These are phyloP conservation scores for Tephrocybe sp. DNA, from an alignment of 768 basidiomycete species.

Conservation along the genomic window DNA sequence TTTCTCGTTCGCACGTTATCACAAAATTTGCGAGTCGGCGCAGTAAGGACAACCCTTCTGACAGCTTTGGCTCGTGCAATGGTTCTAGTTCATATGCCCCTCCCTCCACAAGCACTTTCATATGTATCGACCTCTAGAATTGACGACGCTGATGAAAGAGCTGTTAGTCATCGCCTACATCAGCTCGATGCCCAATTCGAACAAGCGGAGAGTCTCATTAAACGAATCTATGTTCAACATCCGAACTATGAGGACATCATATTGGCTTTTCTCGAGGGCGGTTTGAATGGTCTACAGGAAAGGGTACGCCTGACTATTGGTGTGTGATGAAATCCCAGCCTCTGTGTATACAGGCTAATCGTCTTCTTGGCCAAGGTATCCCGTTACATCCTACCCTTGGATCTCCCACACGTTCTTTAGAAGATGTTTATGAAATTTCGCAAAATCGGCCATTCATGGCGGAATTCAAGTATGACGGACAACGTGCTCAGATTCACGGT, in stretches of 20 bases:
- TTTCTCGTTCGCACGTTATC: slow-evolving; percentile 75
- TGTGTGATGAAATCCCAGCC: slow-evolving; percentile 28
- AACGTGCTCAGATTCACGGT: slow-evolving; percentile 80
- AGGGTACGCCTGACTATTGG: slow-evolving; percentile 70
- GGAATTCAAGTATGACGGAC: slow-evolving; percentile 92
- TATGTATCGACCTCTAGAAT: slow-evolving; percentile 29
- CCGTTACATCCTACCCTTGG: slow-evolving; percentile 87
- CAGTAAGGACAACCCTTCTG: slow-evolving; percentile 79
- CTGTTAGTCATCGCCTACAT: slow-evolving; percentile 28
- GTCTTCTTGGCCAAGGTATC: slow-evolving; percentile 43
- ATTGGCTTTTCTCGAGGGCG: slow-evolving; percentile 53
- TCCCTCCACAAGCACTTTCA: slow-evolving; percentile 15
- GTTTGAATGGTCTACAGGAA: slow-evolving; percentile 56
- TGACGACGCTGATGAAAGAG: slow-evolving; percentile 24
- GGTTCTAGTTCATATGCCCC: slow-evolving; percentile 51
- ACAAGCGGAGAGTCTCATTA: slow-evolving; percentile 61
- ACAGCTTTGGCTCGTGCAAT: slow-evolving; percentile 78
- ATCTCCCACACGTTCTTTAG: slow-evolving; percentile 78
- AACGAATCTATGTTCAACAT: slow-evolving; percentile 73
- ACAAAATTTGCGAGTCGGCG: slow-evolving; percentile 82
- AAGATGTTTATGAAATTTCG: slow-evolving; percentile 77
- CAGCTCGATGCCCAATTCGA: slow-evolving; percentile 42
- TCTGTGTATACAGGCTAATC: too few relatives aligned
- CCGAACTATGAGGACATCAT: slow-evolving; percentile 75
- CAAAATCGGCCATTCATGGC: slow-evolving; percentile 68